Evolutionary conservation across 345 rosid genomes (phyloP), one percentile per base, ranked within the genome.

Genomic region (Linum usitatissimum): DNA sequence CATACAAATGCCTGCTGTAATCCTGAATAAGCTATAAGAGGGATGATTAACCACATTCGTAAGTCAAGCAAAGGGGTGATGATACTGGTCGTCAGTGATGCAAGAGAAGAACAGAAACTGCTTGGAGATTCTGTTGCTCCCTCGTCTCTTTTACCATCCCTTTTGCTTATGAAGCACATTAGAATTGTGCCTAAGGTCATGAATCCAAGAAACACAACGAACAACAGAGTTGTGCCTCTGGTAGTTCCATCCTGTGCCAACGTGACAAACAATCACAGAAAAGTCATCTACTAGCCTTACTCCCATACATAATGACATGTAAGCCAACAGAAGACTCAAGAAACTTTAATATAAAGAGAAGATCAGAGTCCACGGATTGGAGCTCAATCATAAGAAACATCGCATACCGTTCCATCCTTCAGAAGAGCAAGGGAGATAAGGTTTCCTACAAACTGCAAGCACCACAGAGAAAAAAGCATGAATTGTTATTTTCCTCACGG

Each of bases 1-100:
- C 98, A 88, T 42, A 88, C 95, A 80, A 88, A 91, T 72, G 98
- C 95, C 71, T 91, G 98, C 66, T 91, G 98, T 64, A 88, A 70
- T 71, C 96, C 98, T 63, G 95, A 88, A 73, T 91, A 91, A 40
- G 92, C 90, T 62, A 86, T 80, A 30, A 91, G 89, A 30, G 96
- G 98, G 51, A 88, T 78, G 69, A 86, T 74, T 72, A 91, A 72
- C 40, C 86, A 63, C 98, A 91, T 91, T 72, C 91, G 79, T 56
- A 64, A 17, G 61, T 88, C 88, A 39, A 84, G 78, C 80, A 91
- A 70, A 57, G 90, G 96, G 64, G 77, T 73, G 59, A 85, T 80
- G 62, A 88, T 83, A 64, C 78, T 77, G 77, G 76, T 85, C 38
- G 75, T 75, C 66, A 81, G 73, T 31, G 85, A 80, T 59, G 64